Evolutionary conservation across 345 rosid species (phyloP).

Genomic region (Sonneratia caseolaris): DNA sequence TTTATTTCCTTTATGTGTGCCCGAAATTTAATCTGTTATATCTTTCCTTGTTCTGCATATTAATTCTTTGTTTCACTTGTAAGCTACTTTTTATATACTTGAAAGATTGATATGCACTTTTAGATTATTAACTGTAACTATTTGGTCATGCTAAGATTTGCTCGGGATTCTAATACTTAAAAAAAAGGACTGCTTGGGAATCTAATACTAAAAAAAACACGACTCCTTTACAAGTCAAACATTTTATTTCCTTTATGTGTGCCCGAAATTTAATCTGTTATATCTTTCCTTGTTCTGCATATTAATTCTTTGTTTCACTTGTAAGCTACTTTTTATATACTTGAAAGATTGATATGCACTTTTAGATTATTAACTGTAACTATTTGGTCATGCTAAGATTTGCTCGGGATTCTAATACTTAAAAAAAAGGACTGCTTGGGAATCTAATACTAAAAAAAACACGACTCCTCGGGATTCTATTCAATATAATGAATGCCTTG

Average conservation of each 20-base stretch:
- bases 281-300: background rate
- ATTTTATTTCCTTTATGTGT: background rate
- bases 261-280: background rate
- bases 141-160: background rate
- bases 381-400: background rate
- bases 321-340: background rate
- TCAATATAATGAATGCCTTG: background rate
- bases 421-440: no score
- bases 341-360: background rate
- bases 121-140: background rate
- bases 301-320: background rate
- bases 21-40: background rate
- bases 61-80: background rate
- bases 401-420: background rate
- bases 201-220: no score
- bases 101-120: background rate
- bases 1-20: background rate
- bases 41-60: background rate
- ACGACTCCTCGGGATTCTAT: background rate
- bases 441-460: no score
- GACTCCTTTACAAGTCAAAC: background rate
- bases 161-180: background rate
- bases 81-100: background rate
- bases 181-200: no score
- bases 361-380: background rate